Evolutionary conservation across 2,329 filamentous ascomycete genomes (phyloP), one percentile per base, ranked within the genome.

Genomic region (Fusarium buxicola): DNA sequence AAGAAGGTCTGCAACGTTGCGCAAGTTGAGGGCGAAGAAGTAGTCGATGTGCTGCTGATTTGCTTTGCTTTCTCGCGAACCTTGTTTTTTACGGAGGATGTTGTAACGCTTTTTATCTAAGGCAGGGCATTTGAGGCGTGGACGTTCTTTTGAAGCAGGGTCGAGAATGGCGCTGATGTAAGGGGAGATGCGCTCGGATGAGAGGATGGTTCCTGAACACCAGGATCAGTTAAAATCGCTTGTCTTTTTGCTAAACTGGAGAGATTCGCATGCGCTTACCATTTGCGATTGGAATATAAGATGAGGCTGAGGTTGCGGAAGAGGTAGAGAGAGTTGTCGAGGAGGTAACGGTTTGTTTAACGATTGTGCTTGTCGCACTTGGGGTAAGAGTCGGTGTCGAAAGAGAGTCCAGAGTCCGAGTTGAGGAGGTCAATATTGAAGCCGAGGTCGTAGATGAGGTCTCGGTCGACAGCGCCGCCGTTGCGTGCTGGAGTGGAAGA

Each of bases 1-100:
- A 8, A 87, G 77, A 2, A 86, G 66, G 3, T 69, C 48, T 6
- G 77, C 63, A 52, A 77, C 76, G 48, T 86, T 70, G 32, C 80
- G 77, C n/a, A 87, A 71, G 63, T 87, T 77, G n/a, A 87, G 73
- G 0, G 84, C 83, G 60, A 87, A 84, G 69, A 83, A 83, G 69
- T 81, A 84, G 12, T 72, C 69, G 16, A 67, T 59, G 6, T 41
- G 58, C 30, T 55, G 27, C 2, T 18, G 8, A 6, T 31, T 15
- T 2, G n/a, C 12, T 1, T 12, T 15, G 4, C 5, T 36, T 4
- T 16, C 13, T 24, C 43, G 38, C 0, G 30, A 2, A n/a, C 44
- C 16, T 16, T 54, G 32, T 10, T 41, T 13, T 27, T 52, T 43
- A 31, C 56, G 41, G 3, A 76, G 68, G 13, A 64, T 51, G 4